A percentile compares a stretch with the other conserved stretches of the same genome.
Evolutionary conservation across 192 early-diverging fungal species (phyloP).

Genomic region (Backusella luteola): DNA sequence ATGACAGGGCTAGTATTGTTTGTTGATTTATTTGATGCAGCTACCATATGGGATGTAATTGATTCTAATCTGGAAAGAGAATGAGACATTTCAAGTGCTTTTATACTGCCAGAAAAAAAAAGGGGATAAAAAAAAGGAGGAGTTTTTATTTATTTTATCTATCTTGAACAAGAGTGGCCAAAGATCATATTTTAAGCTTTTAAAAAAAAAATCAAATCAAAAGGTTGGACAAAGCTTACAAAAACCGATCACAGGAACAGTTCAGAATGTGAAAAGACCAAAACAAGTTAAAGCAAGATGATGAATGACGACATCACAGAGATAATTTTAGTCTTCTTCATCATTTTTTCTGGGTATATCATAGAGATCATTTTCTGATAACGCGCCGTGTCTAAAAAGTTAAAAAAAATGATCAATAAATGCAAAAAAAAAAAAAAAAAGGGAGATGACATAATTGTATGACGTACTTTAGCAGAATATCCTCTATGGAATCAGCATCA

Average conservation of each 20-base stretch:
- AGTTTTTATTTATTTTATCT: conserved; percentile 8
- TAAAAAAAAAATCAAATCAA: neutral
- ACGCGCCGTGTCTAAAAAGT: conserved; percentile 21
- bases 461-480: conserved; percentile 48
- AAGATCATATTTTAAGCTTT: conserved; percentile 6
- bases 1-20: conserved; percentile 33
- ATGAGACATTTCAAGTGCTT: neutral
- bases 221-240: neutral
- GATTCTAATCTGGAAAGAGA: conserved; percentile 8
- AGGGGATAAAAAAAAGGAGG: neutral
- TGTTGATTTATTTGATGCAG: conserved; percentile 10
- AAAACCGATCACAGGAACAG: neutral
- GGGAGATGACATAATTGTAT: conserved; percentile 4
- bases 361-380: conserved; percentile 34
- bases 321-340: conserved; percentile 15
- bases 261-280: conserved; percentile 5
- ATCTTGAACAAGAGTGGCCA: conserved; percentile 6
- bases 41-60: conserved; percentile 15
- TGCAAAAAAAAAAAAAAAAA: neutral
- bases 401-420: neutral
- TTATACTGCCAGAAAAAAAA: conserved; percentile 10
- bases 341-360: conserved; percentile 15
- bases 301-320: conserved; percentile 3
- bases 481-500: conserved; percentile 44
- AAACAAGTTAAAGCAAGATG: neutral